These are phyloP conservation scores for Aspergillus sp. DNA, from an alignment of 2,329 filamentous ascomycete genomes.

Conservation along the genomic window DNA sequence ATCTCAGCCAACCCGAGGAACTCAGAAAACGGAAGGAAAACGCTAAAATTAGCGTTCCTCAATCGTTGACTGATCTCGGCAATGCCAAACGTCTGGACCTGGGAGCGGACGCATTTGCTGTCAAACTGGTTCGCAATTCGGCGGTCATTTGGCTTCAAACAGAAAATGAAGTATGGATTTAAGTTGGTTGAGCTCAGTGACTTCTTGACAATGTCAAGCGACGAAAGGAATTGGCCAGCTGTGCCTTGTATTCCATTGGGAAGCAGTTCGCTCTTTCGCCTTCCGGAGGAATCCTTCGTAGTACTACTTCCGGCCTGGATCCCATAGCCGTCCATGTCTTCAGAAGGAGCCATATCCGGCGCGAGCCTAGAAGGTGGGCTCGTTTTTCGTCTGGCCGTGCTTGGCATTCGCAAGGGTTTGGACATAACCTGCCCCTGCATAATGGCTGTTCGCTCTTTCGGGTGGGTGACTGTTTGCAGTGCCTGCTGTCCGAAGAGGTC, in stretches of 20 bases:
- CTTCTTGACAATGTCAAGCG: constrained; percentile 82
- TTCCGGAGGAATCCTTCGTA: constrained; percentile 14
- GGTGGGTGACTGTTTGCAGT: constrained; percentile 84
- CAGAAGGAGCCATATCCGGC: constrained; percentile 18
- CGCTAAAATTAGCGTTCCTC: constrained; percentile 84
- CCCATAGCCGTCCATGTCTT: constrained; percentile 33
- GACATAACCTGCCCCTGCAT: constrained; percentile 96
- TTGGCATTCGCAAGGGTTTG: constrained; percentile 84
- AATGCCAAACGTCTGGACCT: constrained; percentile 91
- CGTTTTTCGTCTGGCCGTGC: constrained; percentile 74
- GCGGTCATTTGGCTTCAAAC: constrained; percentile 91
- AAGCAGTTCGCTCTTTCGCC: constrained; percentile 32
- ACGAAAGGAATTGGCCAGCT: constrained; percentile 81
- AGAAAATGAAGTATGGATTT: constrained; percentile 95
- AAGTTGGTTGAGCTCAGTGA: constrained; percentile 72
- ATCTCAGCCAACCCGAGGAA: constrained; percentile 82
- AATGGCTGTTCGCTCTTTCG: constrained; percentile 78
- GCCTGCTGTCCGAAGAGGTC: constrained; percentile 95
- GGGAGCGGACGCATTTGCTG: constrained; percentile 92
- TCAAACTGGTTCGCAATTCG: constrained; percentile 98
- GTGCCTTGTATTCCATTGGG: constrained; percentile 61
- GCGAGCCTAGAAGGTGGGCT: constrained; percentile 42
- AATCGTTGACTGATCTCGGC: constrained; percentile 93
- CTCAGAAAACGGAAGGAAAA: constrained; percentile 92
- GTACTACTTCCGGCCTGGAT: constrained; percentile 23